Evolutionary conservation across 2,329 filamentous ascomycete genomes (phyloP).

Genomic region (Aspergillus phoenicis): DNA sequence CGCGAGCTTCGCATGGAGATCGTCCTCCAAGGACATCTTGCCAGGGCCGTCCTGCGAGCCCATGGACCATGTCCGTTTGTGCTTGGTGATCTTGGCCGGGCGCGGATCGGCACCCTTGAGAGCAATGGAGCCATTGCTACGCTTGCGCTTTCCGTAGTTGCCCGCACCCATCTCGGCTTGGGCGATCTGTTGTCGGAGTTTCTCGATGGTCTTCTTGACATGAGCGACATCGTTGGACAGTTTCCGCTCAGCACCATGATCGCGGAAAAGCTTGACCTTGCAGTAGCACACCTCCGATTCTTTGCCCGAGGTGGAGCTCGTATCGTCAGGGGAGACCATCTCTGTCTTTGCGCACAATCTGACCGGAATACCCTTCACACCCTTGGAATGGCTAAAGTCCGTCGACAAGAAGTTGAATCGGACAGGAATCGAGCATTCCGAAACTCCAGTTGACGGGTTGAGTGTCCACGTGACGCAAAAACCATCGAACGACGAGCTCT

Average conservation of each 20-base stretch:
- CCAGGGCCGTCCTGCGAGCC: conserved; percentile 63
- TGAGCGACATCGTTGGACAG: conserved; percentile 92
- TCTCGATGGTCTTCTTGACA: conserved; percentile 95
- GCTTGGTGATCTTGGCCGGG: conserved; percentile 82
- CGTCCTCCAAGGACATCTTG: conserved; percentile 46
- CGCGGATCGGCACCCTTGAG: conserved; percentile 54
- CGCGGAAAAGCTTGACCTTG: conserved; percentile 95
- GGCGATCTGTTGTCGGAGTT: conserved; percentile 88
- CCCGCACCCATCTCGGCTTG: conserved; percentile 67
- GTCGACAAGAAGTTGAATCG: conserved; percentile 98
- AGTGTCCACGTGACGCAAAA: conserved; percentile 91
- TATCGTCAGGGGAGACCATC: conserved; percentile 58
- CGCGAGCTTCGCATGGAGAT: conserved; percentile 47
- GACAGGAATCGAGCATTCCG: conserved; percentile 84
- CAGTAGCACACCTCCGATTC: conserved; percentile 83
- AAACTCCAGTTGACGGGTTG: conserved; percentile 60
- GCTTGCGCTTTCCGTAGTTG: conserved; percentile 63
- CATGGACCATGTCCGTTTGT: conserved; percentile 95
- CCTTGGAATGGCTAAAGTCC: conserved; percentile 98
- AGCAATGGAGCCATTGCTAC: conserved; percentile 56
- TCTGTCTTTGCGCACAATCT: conserved; percentile 90
- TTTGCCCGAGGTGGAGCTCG: conserved; percentile 37
- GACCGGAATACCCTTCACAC: conserved; percentile 95
- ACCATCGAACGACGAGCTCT: conserved; percentile 84
- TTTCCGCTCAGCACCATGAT: conserved; percentile 93